Evolutionary conservation across 202 grass and related monocot genomes (phyloP).

Genomic region (Tripidium arundinaceum): DNA sequence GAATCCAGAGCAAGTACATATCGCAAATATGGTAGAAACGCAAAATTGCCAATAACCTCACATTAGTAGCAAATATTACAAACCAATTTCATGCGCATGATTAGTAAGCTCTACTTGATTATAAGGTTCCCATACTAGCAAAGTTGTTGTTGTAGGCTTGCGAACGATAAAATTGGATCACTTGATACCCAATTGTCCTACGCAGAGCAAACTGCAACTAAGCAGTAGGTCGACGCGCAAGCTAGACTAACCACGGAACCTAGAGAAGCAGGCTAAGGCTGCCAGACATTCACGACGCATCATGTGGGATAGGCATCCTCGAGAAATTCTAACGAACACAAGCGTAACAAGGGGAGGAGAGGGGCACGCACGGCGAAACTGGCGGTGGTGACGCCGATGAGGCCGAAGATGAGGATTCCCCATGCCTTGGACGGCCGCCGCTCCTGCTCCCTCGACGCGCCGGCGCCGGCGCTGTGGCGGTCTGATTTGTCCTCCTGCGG

Average conservation of each 20-base stretch:
- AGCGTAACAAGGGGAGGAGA: not conserved
- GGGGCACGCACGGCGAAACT: slow-evolving; percentile 51
- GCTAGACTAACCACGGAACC: not conserved
- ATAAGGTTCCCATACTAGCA: not conserved
- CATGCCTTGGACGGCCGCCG: slow-evolving; percentile 56
- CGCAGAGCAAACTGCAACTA: not conserved
- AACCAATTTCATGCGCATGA: not conserved
- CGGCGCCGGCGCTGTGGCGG: slow-evolving; percentile 17
- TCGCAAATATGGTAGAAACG: not conserved
- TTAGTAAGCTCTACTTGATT: not conserved
- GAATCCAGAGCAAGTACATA: not conserved
- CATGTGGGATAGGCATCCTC: too few species aligned
- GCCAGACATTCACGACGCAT: too few species aligned
- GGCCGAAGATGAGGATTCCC: slow-evolving; percentile 72
- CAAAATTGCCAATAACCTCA: not conserved
- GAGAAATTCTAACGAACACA: not conserved
- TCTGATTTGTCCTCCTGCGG: slow-evolving; percentile 35
- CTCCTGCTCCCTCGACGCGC: slow-evolving; percentile 33
- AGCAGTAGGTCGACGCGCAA: not conserved
- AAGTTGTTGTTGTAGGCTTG: not conserved
- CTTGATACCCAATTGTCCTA: not conserved
- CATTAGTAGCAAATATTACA: not conserved
- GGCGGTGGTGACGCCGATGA: slow-evolving; percentile 73
- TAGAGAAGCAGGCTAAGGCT: slow-evolving; percentile 1
- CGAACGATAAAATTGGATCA: not conserved